Evolutionary conservation across 2,329 filamentous ascomycete species (phyloP).

Genomic region (Neophaeococcomyces aloes): DNA sequence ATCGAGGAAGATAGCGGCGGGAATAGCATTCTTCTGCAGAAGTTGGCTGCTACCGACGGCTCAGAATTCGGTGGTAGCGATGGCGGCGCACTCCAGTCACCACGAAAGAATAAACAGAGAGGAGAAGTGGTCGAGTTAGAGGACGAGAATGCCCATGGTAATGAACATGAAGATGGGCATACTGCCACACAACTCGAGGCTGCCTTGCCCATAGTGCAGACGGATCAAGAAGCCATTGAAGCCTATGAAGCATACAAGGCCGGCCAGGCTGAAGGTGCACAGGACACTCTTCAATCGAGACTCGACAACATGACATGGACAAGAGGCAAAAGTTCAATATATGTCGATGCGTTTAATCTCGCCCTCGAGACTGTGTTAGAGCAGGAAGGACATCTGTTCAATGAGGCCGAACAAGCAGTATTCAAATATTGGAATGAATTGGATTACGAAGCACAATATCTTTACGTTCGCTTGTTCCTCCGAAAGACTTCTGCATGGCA

Average conservation of each 20-base stretch:
- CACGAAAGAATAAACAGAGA: constrained; percentile 12
- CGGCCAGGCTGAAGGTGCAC: constrained; percentile 35
- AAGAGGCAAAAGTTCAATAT: constrained; percentile 75
- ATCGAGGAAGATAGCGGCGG: not conserved
- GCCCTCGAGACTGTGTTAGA: constrained; percentile 80
- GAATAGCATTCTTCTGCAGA: constrained; percentile 9
- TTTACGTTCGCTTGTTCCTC: constrained; percentile 85
- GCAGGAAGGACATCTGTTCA: constrained; percentile 80
- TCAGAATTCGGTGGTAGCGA: constrained; percentile 6
- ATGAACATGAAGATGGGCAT: constrained; percentile 30
- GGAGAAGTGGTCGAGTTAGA: constrained; percentile 9
- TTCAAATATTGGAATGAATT: constrained; percentile 66
- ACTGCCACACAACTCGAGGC: constrained; percentile 58
- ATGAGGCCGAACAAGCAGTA: constrained; percentile 63
- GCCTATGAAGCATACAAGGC: constrained; percentile 64
- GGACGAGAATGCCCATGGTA: constrained; percentile 26
- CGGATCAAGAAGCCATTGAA: constrained; percentile 61
- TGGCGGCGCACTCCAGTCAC: not conserved
- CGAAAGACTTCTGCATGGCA: constrained; percentile 90
- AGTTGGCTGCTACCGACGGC: constrained; percentile 9
- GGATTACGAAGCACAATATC: constrained; percentile 76
- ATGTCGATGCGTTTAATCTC: constrained; percentile 93
- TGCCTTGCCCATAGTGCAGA: constrained; percentile 56
- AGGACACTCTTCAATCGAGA: constrained; percentile 38
- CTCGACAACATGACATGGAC: constrained; percentile 55